Conservation (phyloP, 495 filamentous ascomycete genomes). For the Jackrogersella minutella region DNA sequence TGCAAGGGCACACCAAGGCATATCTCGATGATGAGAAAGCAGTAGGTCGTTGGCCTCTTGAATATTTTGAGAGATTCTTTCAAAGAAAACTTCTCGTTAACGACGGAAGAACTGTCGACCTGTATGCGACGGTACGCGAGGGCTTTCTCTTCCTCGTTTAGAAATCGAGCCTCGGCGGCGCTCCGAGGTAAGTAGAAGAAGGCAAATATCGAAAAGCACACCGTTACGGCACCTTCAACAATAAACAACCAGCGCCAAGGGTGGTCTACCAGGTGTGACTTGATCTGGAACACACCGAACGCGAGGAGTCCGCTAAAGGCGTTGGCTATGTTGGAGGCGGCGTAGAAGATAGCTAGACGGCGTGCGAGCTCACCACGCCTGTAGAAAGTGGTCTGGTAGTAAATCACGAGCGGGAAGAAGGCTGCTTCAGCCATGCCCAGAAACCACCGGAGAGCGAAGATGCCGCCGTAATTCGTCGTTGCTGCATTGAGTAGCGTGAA, state of each 20-base stretch:
- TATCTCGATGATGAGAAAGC: conserved; percentile 72
- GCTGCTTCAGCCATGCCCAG: conserved; percentile 76
- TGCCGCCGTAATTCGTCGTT: conserved; percentile 68
- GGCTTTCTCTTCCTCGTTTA: conserved; percentile 69
- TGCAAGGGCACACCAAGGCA: conserved; percentile 81
- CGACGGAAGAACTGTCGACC: conserved; percentile 73
- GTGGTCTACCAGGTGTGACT: conserved; percentile 49
- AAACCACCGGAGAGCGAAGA: conserved; percentile 72
- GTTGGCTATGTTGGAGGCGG: conserved; percentile 74
- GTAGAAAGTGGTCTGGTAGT: conserved; percentile 68
- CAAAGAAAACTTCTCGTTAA: conserved; percentile 74
- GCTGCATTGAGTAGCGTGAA: conserved; percentile 63
- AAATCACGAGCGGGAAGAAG: conserved; percentile 75
- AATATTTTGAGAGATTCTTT: conserved; percentile 71
- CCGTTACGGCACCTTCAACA: conserved; percentile 72
- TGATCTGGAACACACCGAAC: conserved; percentile 79
- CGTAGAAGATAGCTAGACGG: conserved; percentile 81
- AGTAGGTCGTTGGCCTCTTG: conserved; percentile 67
- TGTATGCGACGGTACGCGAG: conserved; percentile 78
- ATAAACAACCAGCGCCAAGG: conserved; percentile 82
- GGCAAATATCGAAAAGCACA: conserved; percentile 71
- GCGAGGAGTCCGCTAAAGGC: conserved; percentile 79
- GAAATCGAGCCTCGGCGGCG: conserved; percentile 68
- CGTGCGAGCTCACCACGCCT: conserved; percentile 78
- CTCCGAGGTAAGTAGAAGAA: conserved; percentile 74